These are phyloP conservation scores for Alternaria sp. DNA, from an alignment of 2,329 filamentous ascomycete species.

Conservation along the genomic window DNA sequence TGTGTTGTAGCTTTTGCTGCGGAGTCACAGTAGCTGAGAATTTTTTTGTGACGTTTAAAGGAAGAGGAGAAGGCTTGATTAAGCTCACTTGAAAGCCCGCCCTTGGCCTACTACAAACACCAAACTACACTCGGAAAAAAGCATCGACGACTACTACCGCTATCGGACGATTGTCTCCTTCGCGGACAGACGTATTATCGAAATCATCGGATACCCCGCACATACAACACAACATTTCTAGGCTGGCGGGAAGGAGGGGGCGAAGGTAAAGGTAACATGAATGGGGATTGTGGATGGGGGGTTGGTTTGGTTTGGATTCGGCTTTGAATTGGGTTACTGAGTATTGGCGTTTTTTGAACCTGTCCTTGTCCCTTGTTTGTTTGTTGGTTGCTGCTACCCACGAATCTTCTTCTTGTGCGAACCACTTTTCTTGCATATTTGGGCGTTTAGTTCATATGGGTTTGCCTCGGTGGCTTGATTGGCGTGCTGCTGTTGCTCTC, in stretches of 20 bases:
- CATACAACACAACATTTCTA: neutral
- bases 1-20: constrained; percentile 50
- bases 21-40: constrained; percentile 57
- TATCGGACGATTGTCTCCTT: neutral
- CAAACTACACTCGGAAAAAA: neutral
- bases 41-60: constrained; percentile 13
- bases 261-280: neutral
- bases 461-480: neutral
- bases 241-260: neutral
- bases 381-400: neutral
- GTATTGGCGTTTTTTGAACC: neutral
- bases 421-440: constrained; percentile 4
- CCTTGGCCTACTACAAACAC: neutral
- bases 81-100: constrained; percentile 16
- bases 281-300: neutral
- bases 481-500: neutral
- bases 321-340: neutral
- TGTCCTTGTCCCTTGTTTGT: neutral
- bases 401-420: neutral
- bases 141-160: neutral
- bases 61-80: constrained; percentile 26
- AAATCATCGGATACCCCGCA: neutral
- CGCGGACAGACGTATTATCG: neutral
- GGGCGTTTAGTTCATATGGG: constrained; percentile 4
- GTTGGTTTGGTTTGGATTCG: neutral